Evolutionary conservation across 495 filamentous ascomycete species (phyloP), one percentile per base, ranked within the genome.

Genomic region (Wilcoxina mikolae): DNA sequence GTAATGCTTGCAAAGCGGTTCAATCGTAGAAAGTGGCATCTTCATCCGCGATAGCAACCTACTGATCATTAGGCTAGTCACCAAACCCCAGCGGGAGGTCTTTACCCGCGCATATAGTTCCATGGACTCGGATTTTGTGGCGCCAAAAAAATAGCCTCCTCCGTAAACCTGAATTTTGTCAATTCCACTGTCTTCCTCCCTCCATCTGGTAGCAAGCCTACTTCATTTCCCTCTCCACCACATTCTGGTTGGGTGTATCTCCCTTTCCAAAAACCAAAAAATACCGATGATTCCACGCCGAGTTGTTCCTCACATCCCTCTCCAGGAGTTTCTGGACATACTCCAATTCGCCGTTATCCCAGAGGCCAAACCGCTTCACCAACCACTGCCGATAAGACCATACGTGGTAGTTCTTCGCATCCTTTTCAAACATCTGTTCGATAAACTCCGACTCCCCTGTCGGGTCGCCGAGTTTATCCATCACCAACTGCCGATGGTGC

Each of bases 401-500:
- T 35, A 98, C 93, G 67, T 98, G 91, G 66, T 96, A 96, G 72
- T 98, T 98, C 68, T 98, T 98, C 11, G 81, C 77, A 68, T 98
- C 91, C 59, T 81, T 74, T 54, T 76, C 75, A 41, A 98, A 84
- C 78, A 95, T 95, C 38, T 74, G 62, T 55, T 74, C 75, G 42
- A 94, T 76, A 72, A 98, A 98, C 33, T 73, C 71, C 25, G 70
- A 66, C 71, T 98, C 91, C 17, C 75, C 74, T 15, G 66, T 64
- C 5, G 66, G 50, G 15, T 64, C 63, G 26, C 59, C 69, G 38
- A 74, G 64, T 39, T 55, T 57, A 48, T 84, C 76, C 65, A 95
- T 76, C 18, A 98, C 71, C 31, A 87, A 74, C 15, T 46, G 49
- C 24, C 91, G 84, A 67, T 96, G 93, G 64, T 95, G 87, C 91